Conservation (phyloP, 768 basidiomycete species). For the Tephrocybe sp. region DNA sequence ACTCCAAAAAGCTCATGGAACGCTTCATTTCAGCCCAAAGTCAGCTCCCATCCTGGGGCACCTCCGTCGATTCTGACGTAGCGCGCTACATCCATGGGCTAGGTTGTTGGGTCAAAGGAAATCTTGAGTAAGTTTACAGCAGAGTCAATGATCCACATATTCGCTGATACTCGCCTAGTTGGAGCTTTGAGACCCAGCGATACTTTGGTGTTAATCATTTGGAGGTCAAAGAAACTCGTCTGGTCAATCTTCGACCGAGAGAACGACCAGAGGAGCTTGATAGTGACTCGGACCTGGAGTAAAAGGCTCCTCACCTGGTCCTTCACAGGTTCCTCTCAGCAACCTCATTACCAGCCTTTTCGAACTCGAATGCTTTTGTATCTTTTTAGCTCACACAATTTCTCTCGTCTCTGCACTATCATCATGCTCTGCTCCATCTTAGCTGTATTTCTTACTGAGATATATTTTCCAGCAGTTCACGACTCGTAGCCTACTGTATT, state of each 20-base stretch:
- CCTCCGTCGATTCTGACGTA: conserved; percentile 47
- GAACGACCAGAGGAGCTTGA: conserved; percentile 33
- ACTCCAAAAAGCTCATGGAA: conserved; percentile 49
- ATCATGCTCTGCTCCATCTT: not conserved
- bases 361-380: not conserved
- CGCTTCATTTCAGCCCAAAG: conserved; percentile 43
- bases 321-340: not conserved
- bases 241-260: conserved; percentile 41
- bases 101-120: conserved; percentile 61
- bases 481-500: conserved; percentile 10
- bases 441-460: conserved; percentile 12
- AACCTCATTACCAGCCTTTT: not conserved
- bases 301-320: conserved; percentile 7
- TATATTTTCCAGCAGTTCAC: not conserved
- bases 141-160: conserved; percentile 3
- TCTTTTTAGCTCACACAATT: not conserved
- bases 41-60: conserved; percentile 47
- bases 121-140: conserved; percentile 41
- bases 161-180: conserved; percentile 30
- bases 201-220: conserved; percentile 60
- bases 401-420: not conserved
- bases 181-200: conserved; percentile 68
- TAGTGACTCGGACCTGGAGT: conserved; percentile 39
- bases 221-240: conserved; percentile 47
- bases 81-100: conserved; percentile 51